phyloP scores from a whole-genome alignment of 345 rosid genomes.

The Theobroma cacao region DNA sequence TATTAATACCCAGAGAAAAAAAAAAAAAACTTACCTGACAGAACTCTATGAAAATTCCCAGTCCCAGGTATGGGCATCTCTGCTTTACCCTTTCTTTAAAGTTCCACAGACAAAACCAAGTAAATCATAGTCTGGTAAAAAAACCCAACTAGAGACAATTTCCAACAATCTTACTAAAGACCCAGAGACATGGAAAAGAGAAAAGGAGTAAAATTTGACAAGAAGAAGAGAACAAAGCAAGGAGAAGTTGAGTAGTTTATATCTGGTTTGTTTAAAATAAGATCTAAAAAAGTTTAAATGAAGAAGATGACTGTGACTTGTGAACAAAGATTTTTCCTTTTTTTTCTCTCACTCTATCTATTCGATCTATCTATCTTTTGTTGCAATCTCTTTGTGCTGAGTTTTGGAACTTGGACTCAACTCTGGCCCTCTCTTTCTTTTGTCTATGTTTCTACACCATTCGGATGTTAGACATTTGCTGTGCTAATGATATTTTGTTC shows the following conservation, averaged over 20 bases:
- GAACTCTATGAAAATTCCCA: constrained; percentile 28
- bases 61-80: constrained; percentile 47
- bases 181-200: not conserved
- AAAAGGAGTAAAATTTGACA: not conserved
- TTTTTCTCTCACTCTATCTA: not conserved
- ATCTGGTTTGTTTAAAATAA: constrained; percentile 31
- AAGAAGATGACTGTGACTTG: constrained; percentile 35
- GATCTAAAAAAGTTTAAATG: constrained; percentile 32
- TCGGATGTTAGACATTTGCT: not conserved
- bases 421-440: not conserved
- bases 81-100: not conserved
- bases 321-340: constrained; percentile 36
- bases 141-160: not conserved
- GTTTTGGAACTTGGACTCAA: not conserved
- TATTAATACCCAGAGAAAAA: not conserved
- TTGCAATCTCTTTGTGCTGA: not conserved
- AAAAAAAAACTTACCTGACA: constrained; percentile 42
- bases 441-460: not conserved
- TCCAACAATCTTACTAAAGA: constrained; percentile 5
- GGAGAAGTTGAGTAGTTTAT: constrained; percentile 26
- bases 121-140: constrained; percentile 13
- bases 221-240: not conserved
- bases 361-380: not conserved
- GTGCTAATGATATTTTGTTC: not conserved
- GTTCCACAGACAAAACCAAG: constrained; percentile 7